Percentiles rank a stretch among this genome's conserved stretches.
Conservation (phyloP, 208 protist species). For the Leptomonas seymouri region DNA sequence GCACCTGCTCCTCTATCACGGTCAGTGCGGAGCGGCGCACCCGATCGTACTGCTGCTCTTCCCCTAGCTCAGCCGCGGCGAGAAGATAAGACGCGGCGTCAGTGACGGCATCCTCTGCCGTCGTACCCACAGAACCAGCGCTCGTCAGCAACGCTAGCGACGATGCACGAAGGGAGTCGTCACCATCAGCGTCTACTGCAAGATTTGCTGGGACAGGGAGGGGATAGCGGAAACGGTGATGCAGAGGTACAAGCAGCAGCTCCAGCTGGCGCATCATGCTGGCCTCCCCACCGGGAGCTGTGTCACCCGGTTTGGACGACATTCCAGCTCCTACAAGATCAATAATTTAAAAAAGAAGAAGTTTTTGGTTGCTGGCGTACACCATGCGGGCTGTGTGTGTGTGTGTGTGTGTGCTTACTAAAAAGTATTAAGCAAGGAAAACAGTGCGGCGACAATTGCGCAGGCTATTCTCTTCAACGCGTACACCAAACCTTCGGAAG, state of each 20-base stretch:
- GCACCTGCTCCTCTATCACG: constrained; percentile 51
- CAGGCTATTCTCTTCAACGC: no score
- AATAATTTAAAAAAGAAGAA: constrained; percentile 4
- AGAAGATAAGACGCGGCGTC: not conserved
- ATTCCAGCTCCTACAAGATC: not conserved
- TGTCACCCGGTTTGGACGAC: not conserved
- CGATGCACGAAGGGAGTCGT: not conserved
- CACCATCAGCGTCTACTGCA: not conserved
- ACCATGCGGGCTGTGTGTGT: no score
- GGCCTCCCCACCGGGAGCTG: constrained; percentile 19
- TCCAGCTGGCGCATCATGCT: constrained; percentile 49
- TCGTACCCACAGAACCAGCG: not conserved
- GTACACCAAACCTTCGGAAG: no score
- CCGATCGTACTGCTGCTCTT: constrained; percentile 15
- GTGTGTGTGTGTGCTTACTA: no score
- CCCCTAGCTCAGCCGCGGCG: not conserved
- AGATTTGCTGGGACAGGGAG: constrained; percentile 37
- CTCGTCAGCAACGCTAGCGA: not conserved
- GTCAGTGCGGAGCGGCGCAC: constrained; percentile 29
- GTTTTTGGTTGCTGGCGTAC: not conserved
- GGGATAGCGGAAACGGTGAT: constrained; percentile 53
- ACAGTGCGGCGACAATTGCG: no score
- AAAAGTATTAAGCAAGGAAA: no score
- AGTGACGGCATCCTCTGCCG: not conserved
- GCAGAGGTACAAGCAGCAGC: constrained; percentile 47